Percentiles rank a stretch among this genome's conserved stretches.
Conservation (phyloP, 2,329 filamentous ascomycete genomes). For the Venturia asperata region DNA sequence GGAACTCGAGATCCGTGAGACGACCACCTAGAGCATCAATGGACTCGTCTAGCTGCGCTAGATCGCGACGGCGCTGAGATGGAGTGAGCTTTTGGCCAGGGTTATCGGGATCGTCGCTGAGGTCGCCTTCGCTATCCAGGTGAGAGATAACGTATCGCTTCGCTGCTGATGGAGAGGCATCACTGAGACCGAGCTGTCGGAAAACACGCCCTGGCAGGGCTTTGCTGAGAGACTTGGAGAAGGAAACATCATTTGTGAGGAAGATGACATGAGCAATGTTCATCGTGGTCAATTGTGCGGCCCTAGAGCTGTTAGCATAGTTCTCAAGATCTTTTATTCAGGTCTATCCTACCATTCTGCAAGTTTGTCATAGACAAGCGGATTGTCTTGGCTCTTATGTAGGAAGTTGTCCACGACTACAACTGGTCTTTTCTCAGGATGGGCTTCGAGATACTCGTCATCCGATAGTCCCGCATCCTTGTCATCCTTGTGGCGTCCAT, state of each 20-base stretch:
- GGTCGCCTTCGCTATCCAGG: slow-evolving; percentile 48
- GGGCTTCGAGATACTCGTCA: slow-evolving; percentile 83
- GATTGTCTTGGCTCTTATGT: slow-evolving; percentile 56
- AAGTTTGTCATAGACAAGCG: slow-evolving; percentile 45
- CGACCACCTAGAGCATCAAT: slow-evolving; percentile 81
- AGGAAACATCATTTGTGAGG: slow-evolving; percentile 81
- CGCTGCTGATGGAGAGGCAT: slow-evolving; percentile 74
- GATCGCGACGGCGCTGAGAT: slow-evolving; percentile 46
- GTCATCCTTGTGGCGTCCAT: slow-evolving; percentile 62
- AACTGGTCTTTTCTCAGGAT: slow-evolving; percentile 74
- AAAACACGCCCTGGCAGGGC: slow-evolving; percentile 88
- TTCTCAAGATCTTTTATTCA: neutral
- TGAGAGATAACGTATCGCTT: slow-evolving; percentile 86
- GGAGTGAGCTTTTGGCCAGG: slow-evolving; percentile 37
- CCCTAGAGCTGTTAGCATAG: slow-evolving; percentile 38
- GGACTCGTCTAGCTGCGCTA: slow-evolving; percentile 69
- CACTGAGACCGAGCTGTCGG: slow-evolving; percentile 74
- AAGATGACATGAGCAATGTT: slow-evolving; percentile 94
- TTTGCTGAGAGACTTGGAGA: slow-evolving; percentile 78
- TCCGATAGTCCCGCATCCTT: slow-evolving; percentile 66
- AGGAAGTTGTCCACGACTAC: slow-evolving; percentile 90
- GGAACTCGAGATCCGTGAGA: slow-evolving; percentile 89
- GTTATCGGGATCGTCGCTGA: slow-evolving; percentile 33
- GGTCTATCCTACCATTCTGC: slow-evolving; percentile 58
- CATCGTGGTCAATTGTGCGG: slow-evolving; percentile 72